Percentiles rank a stretch among this genome's conserved stretches.
These are phyloP conservation scores for Carallia pectinifolia DNA, from an alignment of 345 rosid species.

Conservation along the genomic window DNA sequence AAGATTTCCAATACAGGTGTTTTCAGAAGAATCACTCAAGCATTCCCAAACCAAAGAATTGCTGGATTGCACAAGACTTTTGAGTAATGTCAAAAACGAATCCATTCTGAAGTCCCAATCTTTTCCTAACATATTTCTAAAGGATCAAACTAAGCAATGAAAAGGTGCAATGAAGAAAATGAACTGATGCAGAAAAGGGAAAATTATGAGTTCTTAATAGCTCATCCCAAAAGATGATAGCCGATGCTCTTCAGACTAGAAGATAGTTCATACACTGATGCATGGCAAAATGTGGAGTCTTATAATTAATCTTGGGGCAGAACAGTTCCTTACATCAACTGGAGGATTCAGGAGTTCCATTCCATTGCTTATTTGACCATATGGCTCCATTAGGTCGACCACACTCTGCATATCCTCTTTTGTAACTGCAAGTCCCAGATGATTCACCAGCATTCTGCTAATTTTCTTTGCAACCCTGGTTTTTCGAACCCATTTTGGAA, in stretches of 20 bases:
- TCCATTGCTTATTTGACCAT: constrained; percentile 93
- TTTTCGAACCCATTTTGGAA: constrained; percentile 70
- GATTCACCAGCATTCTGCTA: constrained; percentile 80
- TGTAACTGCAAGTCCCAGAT: constrained; percentile 78
- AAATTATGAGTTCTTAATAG: too few relatives aligned
- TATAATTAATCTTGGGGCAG: neutral
- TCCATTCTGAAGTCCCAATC: too few relatives aligned
- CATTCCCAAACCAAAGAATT: too few relatives aligned
- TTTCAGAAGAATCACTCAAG: too few relatives aligned
- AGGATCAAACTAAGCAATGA: too few relatives aligned
- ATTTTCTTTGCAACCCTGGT: constrained; percentile 51
- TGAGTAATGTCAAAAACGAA: too few relatives aligned
- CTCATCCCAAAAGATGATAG: too few relatives aligned
- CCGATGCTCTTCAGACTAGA: neutral
- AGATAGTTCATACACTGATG: neutral
- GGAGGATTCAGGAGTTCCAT: constrained; percentile 83
- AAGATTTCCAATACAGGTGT: too few relatives aligned
- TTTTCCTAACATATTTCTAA: too few relatives aligned
- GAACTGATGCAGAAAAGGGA: too few relatives aligned
- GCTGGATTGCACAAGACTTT: too few relatives aligned
- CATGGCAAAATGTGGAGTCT: neutral
- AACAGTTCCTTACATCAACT: constrained; percentile 47
- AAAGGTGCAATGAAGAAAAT: too few relatives aligned
- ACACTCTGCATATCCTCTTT: constrained; percentile 82
- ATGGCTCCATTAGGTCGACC: constrained; percentile 97